Base-by-base conservation (phyloP, 257 asterid species). In the Thymus mandschuricus region DNA sequence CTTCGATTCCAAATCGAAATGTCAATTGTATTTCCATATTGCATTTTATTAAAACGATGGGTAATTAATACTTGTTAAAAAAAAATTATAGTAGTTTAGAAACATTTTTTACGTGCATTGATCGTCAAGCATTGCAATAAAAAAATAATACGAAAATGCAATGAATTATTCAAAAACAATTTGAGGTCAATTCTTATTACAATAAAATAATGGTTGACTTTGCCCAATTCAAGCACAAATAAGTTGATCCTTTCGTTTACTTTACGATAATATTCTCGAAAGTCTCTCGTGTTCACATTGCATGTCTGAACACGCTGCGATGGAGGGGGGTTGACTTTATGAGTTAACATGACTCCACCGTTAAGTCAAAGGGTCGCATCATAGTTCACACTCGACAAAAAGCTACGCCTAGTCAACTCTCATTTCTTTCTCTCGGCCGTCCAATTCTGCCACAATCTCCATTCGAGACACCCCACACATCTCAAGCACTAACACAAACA, bases 201-300 rank as follows among this genome's bases (percentile, higher is more conserved):
- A 5, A 57, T 50, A 38, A 71, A 70, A n/a, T 30, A 75, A 60
- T 35, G 73, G 68, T 64, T 65, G 63, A 61, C 68, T 54, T 7
- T 75, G 1, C 56, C 56, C 5, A 8, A 52, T 59, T 45, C 63
- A 48, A 64, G 31, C 62, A 6, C 27, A 21, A 33, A 34, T 34
- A 13, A 67, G 15, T 66, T 13, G 63, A 48, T 65, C 45, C 40
- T 67, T 10, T 5, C n/a, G 48, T 28, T 11, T 58, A 52, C 12
- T 15, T 15, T 21, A 21, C 21, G 21, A 21, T 21, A 21, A 21
- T 52, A 45, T 76, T 55, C 15, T 50, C 1, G 1, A 3, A 46
- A 44, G 83, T 70, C 80, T 31, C 50, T 29, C 55, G 45, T 58
- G 71, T 69, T 76, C 76, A 73, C 75, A 76, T 62, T 66, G 30